Base-by-base conservation (phyloP, 495 filamentous ascomycete genomes). In the Annulohypoxylon bovei region DNA sequence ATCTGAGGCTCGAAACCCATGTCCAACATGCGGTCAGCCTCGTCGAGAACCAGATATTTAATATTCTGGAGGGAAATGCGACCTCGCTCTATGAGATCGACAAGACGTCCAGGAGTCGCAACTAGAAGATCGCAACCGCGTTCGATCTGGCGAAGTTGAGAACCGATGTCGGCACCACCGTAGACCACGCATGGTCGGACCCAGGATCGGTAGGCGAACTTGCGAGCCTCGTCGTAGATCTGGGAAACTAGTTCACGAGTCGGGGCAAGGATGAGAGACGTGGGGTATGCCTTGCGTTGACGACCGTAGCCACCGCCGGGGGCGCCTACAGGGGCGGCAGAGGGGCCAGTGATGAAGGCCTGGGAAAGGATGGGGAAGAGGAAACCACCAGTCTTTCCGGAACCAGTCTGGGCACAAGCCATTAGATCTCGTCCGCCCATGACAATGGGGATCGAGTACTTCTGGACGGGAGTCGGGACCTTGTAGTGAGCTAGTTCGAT, bases 1-100 rank as follows among this genome's bases (percentile, higher is more conserved):
- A 99, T 98, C 82, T 99, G 95, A 74, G 95, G 95, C 86, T 99
- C 95, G 87, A 99, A 99, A 91, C 95, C 95, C 95, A 99, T 98
- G 85, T 99, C 95, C 87, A 99, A 84, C 95, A 99, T 98, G 80
- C 96, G 96, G 85, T 99, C 95, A 80, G 95, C 95, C 87, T 99
- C 95, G 74, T 99, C 95, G 37, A 99, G 91, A 70, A 99, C 92
- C n/a, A 99, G 86, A 77, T 98, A 99, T 83, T 97, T 98, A 88
- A 98, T 98, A 84, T 95, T 97, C 70, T 88, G 85, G 37, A 98
- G 89, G 11, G 95, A 97, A 79, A 99, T 98, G 78, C 95, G 94
- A 71, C 96, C 95, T 84, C 96, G 93, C 86, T 98, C 96, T 71
- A 99, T 97, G 78, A 99, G 85, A 81, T 99, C 95, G 73, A 98